These are phyloP conservation scores for Entomortierella lignicola DNA, from an alignment of 192 early-diverging fungal species.

Conservation along the genomic window DNA sequence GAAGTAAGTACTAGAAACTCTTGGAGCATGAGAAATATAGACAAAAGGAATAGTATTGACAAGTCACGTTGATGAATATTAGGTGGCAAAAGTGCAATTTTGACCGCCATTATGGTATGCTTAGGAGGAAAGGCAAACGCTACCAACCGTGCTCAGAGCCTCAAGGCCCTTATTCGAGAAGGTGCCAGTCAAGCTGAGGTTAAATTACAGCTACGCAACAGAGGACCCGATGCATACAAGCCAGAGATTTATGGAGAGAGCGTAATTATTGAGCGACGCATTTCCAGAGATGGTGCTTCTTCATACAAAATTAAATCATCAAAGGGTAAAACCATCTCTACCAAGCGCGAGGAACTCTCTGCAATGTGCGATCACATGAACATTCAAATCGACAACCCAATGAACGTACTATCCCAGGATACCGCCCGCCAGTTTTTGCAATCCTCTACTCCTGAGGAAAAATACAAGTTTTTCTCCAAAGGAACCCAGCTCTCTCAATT, in stretches of 20 bases:
- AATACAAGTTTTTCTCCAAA: constrained; percentile 92
- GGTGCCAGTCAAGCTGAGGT: constrained; percentile 78
- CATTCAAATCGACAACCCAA: constrained; percentile 93
- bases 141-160: constrained; percentile 86
- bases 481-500: constrained; percentile 90
- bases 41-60: not conserved
- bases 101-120: constrained; percentile 91
- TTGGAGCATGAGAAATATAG: not conserved
- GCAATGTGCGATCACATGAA: constrained; percentile 89
- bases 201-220: constrained; percentile 80
- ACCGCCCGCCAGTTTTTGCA: constrained; percentile 90
- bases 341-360: constrained; percentile 84
- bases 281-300: constrained; percentile 70
- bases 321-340: constrained; percentile 73
- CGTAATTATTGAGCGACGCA: constrained; percentile 86
- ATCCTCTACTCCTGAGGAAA: constrained; percentile 83
- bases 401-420: constrained; percentile 95
- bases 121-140: constrained; percentile 89
- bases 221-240: constrained; percentile 86
- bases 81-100: constrained; percentile 96
- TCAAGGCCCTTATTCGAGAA: constrained; percentile 86
- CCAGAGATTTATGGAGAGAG: constrained; percentile 82
- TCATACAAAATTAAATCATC: constrained; percentile 85
- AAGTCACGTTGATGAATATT: not conserved
- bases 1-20: constrained; percentile 65